phyloP scores from a whole-genome alignment of 441 rosid species.

The Melastoma candidum region DNA sequence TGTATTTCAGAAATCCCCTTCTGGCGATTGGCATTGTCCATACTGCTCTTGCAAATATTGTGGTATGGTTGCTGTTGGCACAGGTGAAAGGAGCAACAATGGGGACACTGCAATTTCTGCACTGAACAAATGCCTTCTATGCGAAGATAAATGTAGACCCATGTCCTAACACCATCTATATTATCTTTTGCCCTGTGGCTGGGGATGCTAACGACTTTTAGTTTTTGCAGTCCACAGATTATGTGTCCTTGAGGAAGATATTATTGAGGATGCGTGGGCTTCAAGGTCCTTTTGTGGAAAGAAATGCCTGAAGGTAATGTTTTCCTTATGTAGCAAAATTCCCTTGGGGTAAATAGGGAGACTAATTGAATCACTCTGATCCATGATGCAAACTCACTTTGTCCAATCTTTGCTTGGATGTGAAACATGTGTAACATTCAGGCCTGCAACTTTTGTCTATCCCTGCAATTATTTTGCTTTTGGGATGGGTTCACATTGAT shows the following conservation, averaged over 20 bases:
- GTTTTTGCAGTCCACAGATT: conserved; percentile 62
- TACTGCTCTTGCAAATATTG: conserved; percentile 90
- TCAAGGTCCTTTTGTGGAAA: conserved; percentile 58
- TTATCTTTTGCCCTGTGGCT: background rate
- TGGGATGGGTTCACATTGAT: no score
- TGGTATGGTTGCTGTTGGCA: conserved; percentile 31
- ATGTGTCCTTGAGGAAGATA: conserved; percentile 37
- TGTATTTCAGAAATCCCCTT: conserved; percentile 63
- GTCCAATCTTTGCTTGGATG: no score
- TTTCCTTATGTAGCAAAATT: background rate
- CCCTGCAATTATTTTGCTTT: no score
- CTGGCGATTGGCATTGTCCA: conserved; percentile 84
- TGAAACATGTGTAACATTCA: no score
- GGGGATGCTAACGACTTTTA: conserved; percentile 6
- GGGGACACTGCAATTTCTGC: conserved; percentile 21
- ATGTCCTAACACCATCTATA: conserved; percentile 4
- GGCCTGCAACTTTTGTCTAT: no score
- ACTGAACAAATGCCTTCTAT: conserved; percentile 42
- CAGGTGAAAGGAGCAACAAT: conserved; percentile 19
- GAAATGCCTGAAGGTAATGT: conserved; percentile 73
- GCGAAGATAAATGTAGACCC: conserved; percentile 80
- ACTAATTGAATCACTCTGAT: no score
- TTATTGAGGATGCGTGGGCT: conserved; percentile 19
- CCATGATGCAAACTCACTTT: no score
- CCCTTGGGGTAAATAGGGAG: no score